Conservation (phyloP, 2,329 filamentous ascomycete species). For the Sodiomyces alkalinus region DNA sequence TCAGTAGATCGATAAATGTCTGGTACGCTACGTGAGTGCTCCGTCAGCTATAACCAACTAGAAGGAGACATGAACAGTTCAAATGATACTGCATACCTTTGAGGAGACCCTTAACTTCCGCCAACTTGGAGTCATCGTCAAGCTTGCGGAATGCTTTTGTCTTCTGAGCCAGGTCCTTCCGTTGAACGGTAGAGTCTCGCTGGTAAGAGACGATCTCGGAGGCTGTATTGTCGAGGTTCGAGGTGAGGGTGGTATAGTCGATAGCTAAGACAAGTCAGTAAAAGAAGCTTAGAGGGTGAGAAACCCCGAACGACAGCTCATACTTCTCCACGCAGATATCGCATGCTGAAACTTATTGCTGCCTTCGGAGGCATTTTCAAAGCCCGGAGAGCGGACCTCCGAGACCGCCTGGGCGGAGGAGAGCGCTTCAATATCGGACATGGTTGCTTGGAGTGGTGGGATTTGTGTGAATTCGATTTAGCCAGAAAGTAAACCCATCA, state of each 20-base stretch:
- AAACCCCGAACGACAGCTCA: no score
- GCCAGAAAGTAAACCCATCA: no score
- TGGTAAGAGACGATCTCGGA: slow-evolving; percentile 90
- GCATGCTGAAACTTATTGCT: slow-evolving; percentile 95
- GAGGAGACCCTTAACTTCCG: slow-evolving; percentile 75
- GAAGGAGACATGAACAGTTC: neutral
- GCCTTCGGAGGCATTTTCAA: slow-evolving; percentile 25
- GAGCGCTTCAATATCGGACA: slow-evolving; percentile 11
- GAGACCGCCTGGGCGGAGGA: slow-evolving; percentile 5
- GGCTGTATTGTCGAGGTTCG: slow-evolving; percentile 80
- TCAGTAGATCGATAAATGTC: slow-evolving; percentile 89
- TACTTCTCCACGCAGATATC: slow-evolving; percentile 93
- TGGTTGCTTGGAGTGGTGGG: no score
- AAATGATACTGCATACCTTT: slow-evolving; percentile 44
- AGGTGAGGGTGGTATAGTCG: slow-evolving; percentile 70
- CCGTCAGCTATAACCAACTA: no score
- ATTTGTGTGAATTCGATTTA: no score
- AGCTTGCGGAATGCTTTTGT: slow-evolving; percentile 96
- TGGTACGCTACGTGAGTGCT: slow-evolving; percentile 57
- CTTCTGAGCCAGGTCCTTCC: slow-evolving; percentile 96
- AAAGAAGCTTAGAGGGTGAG: neutral
- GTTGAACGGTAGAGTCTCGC: slow-evolving; percentile 84
- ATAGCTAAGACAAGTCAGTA: slow-evolving; percentile 43
- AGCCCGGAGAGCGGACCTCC: slow-evolving; percentile 8
- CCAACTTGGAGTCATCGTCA: slow-evolving; percentile 73